A percentile compares a stretch with the other conserved stretches of the same genome.
Conservation (phyloP, 305 asterid genomes). For the Ajuga reptans region DNA sequence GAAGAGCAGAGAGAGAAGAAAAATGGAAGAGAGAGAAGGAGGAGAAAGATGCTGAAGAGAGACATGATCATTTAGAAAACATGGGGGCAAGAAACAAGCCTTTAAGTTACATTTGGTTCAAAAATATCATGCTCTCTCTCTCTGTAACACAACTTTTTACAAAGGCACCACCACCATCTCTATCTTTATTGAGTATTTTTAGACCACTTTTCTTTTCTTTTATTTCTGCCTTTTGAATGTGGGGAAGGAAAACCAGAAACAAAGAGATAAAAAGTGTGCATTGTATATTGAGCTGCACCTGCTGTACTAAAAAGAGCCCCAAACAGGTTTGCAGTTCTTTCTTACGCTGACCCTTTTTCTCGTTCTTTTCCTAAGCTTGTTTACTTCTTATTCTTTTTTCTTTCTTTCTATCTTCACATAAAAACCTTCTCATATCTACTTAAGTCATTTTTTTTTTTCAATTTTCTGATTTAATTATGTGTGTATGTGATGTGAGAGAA, state of each 20-base stretch:
- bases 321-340: conserved; percentile 23
- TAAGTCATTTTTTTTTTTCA: too few relatives aligned
- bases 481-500: too few relatives aligned
- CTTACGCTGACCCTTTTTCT: conserved; percentile 14
- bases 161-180: conserved; percentile 29
- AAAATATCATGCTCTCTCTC: conserved; percentile 14
- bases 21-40: conserved; percentile 28
- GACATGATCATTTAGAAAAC: conserved; percentile 40
- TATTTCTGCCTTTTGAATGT: conserved; percentile 24
- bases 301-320: conserved; percentile 28
- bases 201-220: conserved; percentile 24
- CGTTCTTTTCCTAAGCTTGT: not conserved
- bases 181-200: conserved; percentile 32
- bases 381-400: not conserved
- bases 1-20: conserved; percentile 31
- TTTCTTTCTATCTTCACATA: not conserved
- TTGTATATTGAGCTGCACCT: conserved; percentile 18
- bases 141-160: conserved; percentile 7
- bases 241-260: not conserved
- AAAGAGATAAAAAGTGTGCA: too few relatives aligned
- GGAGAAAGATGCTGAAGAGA: conserved; percentile 15
- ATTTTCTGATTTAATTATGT: too few relatives aligned
- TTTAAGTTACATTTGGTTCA: conserved; percentile 15
- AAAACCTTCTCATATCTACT: not conserved
- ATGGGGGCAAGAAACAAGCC: conserved; percentile 18